Percentiles rank a stretch among this genome's conserved stretches.
phyloP scores from a whole-genome alignment of 1,139 yeast species.

The Chernovozyma sophiae-reginae region DNA sequence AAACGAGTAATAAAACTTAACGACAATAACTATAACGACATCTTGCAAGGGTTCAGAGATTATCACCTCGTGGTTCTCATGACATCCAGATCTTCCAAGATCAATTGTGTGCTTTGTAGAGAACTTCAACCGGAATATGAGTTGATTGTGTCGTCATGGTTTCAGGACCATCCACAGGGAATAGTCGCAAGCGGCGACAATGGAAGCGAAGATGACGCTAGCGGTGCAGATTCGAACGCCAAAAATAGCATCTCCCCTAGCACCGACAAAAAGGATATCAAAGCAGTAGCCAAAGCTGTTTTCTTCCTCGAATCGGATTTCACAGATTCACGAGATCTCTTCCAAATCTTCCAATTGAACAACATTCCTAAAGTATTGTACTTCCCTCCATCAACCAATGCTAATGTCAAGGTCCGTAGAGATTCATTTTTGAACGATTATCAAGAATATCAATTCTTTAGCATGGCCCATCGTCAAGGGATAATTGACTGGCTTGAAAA shows the following conservation, averaged over 20 bases:
- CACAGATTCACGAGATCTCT: slow-evolving; percentile 49
- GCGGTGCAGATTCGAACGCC: background rate
- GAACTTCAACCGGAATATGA: slow-evolving; percentile 65
- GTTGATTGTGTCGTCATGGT: slow-evolving; percentile 57
- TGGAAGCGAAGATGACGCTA: background rate
- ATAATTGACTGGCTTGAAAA: slow-evolving; percentile 36
- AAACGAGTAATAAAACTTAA: slow-evolving; percentile 36
- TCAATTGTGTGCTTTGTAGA: slow-evolving; percentile 75
- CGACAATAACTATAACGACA: slow-evolving; percentile 55
- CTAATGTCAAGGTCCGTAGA: slow-evolving; percentile 13
- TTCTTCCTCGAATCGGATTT: slow-evolving; percentile 77
- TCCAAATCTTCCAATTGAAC: slow-evolving; percentile 53
- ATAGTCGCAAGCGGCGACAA: too few relatives aligned
- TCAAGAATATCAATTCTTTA: slow-evolving; percentile 47
- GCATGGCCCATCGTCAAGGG: slow-evolving; percentile 48
- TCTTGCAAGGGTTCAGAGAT: slow-evolving; percentile 68
- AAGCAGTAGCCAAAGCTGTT: slow-evolving; percentile 24
- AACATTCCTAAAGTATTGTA: slow-evolving; percentile 77
- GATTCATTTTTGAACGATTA: slow-evolving; percentile 32
- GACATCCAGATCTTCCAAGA: slow-evolving; percentile 69
- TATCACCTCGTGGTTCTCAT: slow-evolving; percentile 61
- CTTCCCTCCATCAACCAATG: slow-evolving; percentile 52
- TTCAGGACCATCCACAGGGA: slow-evolving; percentile 39
- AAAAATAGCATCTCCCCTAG: background rate
- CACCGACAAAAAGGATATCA: background rate